Percentiles rank a stretch among this genome's conserved stretches.
phyloP scores from a whole-genome alignment of 2,329 filamentous ascomycete genomes.

The Monilinia laxa region DNA sequence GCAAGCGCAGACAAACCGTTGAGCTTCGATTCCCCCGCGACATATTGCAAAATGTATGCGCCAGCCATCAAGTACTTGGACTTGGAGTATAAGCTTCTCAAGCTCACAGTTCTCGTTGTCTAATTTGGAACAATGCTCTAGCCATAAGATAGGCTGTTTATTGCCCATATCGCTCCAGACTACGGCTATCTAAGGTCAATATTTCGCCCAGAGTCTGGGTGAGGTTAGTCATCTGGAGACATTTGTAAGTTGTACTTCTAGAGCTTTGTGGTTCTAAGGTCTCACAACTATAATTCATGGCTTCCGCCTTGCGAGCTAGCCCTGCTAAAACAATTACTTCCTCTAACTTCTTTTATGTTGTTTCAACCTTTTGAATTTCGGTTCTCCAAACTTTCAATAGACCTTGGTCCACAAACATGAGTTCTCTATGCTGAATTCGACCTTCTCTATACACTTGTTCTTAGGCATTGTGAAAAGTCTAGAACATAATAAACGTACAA shows the following conservation, averaged over 20 bases:
- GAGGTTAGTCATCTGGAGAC: not conserved
- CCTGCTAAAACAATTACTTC: not conserved
- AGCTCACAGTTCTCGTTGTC: too few relatives aligned
- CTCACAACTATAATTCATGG: not conserved
- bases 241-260: not conserved
- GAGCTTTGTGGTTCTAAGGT: not conserved
- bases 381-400: not conserved
- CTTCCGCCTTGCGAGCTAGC: not conserved
- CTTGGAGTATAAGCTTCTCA: not conserved
- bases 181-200: too few relatives aligned
- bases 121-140: not conserved
- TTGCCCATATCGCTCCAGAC: not conserved
- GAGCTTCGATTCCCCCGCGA: too few relatives aligned
- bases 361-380: not conserved
- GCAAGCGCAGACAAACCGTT: not conserved
- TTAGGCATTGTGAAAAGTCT: too few relatives aligned
- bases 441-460: not conserved
- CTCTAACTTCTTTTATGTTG: not conserved
- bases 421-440: too few relatives aligned
- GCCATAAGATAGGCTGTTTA: too few relatives aligned
- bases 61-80: too few relatives aligned
- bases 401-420: too few relatives aligned
- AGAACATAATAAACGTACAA: too few relatives aligned
- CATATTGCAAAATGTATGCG: not conserved
- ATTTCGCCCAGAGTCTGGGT: not conserved